These are phyloP conservation scores for Colletotrichum liriopes DNA, from an alignment of 2,329 filamentous ascomycete genomes.

Conservation along the genomic window DNA sequence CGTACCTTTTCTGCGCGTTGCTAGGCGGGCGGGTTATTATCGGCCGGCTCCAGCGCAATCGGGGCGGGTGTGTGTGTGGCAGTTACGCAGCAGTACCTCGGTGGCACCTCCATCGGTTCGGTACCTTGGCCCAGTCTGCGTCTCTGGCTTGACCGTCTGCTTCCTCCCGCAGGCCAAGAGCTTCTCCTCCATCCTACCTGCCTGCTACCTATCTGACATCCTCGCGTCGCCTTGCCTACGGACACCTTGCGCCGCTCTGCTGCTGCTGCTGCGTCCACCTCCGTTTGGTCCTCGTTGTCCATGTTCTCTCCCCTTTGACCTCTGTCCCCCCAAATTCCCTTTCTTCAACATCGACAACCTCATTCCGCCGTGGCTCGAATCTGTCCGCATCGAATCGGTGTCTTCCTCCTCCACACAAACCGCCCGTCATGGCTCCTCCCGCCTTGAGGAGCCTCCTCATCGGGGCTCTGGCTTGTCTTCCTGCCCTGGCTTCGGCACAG, in stretches of 20 bases:
- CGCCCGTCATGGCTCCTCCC: conserved; percentile 56
- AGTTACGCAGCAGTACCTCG: background rate
- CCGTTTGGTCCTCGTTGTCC: conserved; percentile 13
- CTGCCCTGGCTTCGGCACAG: conserved; percentile 58
- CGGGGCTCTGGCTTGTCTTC: conserved; percentile 58
- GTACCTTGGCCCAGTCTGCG: background rate
- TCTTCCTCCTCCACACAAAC: conserved; percentile 16
- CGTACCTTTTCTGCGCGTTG: conserved; percentile 19
- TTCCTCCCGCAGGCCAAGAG: conserved; percentile 35
- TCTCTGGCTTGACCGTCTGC: conserved; percentile 2
- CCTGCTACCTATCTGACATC: background rate
- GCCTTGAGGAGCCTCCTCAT: conserved; percentile 57
- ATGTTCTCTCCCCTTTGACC: conserved; percentile 17
- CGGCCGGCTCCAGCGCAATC: conserved; percentile 33
- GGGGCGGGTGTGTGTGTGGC: background rate
- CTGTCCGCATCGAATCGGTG: conserved; percentile 16
- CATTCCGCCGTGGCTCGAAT: conserved; percentile 6
- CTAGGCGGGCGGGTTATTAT: conserved; percentile 39
- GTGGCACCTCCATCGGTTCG: conserved; percentile 21
- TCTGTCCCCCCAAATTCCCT: background rate
- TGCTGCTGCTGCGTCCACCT: conserved; percentile 4
- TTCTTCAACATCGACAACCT: conserved; percentile 4
- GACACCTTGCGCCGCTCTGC: conserved; percentile 14
- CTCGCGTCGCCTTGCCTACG: background rate
- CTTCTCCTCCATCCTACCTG: conserved; percentile 18